Evolutionary conservation across 2,329 filamentous ascomycete genomes (phyloP).

Genomic region (Sporothrix globosa): DNA sequence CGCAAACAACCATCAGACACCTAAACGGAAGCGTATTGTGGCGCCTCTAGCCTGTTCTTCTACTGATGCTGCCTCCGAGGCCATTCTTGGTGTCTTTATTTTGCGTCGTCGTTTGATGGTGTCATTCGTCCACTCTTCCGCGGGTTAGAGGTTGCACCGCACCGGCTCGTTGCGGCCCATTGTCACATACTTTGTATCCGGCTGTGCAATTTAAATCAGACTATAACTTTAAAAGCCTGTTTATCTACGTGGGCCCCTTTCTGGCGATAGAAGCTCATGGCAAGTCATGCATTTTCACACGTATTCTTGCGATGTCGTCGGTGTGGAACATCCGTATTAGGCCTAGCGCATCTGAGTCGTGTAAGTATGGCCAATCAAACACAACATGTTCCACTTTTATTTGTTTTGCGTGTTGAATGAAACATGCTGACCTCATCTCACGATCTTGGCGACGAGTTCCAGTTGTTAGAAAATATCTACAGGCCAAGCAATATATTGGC

Average conservation of each 20-base stretch:
- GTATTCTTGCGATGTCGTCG: not conserved
- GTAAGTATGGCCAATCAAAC: conserved; percentile 15
- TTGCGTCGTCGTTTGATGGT: not conserved
- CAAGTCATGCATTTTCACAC: not conserved
- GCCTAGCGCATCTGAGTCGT: not conserved
- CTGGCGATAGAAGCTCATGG: no score
- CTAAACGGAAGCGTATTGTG: not conserved
- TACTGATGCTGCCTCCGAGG: not conserved
- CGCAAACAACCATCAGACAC: not conserved
- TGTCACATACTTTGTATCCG: not conserved
- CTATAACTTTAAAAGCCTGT: not conserved
- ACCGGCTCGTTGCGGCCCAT: not conserved
- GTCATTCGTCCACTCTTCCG: not conserved
- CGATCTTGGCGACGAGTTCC: not conserved
- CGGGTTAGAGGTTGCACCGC: not conserved
- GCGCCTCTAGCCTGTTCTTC: not conserved
- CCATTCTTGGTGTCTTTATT: not conserved
- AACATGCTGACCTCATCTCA: no score
- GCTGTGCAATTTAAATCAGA: no score
- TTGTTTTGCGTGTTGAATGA: no score
- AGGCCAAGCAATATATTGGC: not conserved
- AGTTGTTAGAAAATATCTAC: not conserved
- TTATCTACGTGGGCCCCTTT: not conserved
- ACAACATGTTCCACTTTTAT: not conserved
- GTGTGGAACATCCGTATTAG: not conserved